Evolutionary conservation across 129 eudicot genomes (phyloP), one percentile per base, ranked within the genome.

Genomic region (Flaveria brownii): DNA sequence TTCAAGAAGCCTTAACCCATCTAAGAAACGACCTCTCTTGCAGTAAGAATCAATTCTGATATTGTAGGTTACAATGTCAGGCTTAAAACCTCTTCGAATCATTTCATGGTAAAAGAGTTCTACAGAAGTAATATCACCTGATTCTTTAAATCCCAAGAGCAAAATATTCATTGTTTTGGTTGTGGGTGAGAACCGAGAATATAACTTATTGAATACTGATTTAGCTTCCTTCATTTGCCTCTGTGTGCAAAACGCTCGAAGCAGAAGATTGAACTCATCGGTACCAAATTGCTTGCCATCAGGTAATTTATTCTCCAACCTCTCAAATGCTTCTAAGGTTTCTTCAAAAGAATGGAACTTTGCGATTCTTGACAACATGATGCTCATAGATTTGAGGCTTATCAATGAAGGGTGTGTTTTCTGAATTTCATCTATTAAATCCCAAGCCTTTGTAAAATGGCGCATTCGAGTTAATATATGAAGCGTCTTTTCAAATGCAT

Each of bases 391-490:
- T 77, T 92, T 92, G 15, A 85, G 74, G 42, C 89, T 90, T 64
- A 92, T 80, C 79, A 92, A 78, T 6, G 86, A 81, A 54, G 88
- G 98, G 81, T 90, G 92, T 15, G 68, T 62, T 26, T 51, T 52
- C 14, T 76, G 80, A 36, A 86, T 76, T 59, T 82, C 84, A 74
- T 85, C 86, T 77, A 92, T 83, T 36, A 92, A 75, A 63, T 90
- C 90, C 98, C 98, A 92, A 6, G 98, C 98, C 67, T 90, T 84
- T 16, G 57, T 79, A 76, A 90, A 90, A 77, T 85, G 70, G 18
- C 98, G 90, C 98, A 92, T 92, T 25, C 96, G 83, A 6, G 92
- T 69, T 70, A 92, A 83, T 72, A 92, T 92, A 76, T 90, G 98
- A 55, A 92, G 90, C 9, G 90, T 90, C 78, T 88, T 92, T 81